Conservation (phyloP, 352 stramenopile species). For the Pythium dissimile region DNA sequence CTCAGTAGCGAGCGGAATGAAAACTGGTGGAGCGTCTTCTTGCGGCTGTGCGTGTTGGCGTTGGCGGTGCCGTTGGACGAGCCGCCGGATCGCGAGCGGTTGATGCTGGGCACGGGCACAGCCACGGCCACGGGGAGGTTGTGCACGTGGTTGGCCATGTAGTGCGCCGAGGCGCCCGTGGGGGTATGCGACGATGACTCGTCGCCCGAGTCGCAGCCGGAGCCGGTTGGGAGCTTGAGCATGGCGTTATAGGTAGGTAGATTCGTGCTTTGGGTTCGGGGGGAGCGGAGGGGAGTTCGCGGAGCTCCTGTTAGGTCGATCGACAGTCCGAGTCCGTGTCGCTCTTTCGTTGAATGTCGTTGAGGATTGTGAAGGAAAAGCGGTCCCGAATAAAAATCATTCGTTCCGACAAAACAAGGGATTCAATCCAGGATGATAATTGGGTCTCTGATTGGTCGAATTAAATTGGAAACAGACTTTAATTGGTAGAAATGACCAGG, state of each 20-base stretch:
- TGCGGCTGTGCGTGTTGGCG: slow-evolving; percentile 9
- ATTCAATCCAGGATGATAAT: no score
- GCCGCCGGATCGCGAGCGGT: slow-evolving; percentile 28
- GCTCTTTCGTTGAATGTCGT: background rate
- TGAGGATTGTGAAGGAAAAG: background rate
- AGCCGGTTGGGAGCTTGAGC: slow-evolving; percentile 33
- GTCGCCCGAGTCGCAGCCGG: slow-evolving; percentile 30
- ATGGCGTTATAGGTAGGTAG: no score
- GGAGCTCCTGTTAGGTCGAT: no score
- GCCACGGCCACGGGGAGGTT: slow-evolving; percentile 63
- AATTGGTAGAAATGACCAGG: background rate
- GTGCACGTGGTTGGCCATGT: slow-evolving; percentile 34
- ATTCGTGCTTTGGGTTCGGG: no score
- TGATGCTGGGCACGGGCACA: slow-evolving; percentile 38
- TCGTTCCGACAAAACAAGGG: background rate
- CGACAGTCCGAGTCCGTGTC: background rate
- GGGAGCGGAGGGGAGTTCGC: no score
- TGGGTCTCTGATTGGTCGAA: background rate
- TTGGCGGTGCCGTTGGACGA: slow-evolving; percentile 19
- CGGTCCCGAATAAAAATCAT: background rate
- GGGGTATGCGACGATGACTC: slow-evolving; percentile 3
- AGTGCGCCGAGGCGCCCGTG: slow-evolving; percentile 15
- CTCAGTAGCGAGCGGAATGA: slow-evolving; percentile 66
- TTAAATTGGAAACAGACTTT: background rate
- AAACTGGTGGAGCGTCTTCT: slow-evolving; percentile 74